Evolutionary conservation across 257 asterid genomes (phyloP), one percentile per base, ranked within the genome.

Genomic region (Solanum chiquidenum): DNA sequence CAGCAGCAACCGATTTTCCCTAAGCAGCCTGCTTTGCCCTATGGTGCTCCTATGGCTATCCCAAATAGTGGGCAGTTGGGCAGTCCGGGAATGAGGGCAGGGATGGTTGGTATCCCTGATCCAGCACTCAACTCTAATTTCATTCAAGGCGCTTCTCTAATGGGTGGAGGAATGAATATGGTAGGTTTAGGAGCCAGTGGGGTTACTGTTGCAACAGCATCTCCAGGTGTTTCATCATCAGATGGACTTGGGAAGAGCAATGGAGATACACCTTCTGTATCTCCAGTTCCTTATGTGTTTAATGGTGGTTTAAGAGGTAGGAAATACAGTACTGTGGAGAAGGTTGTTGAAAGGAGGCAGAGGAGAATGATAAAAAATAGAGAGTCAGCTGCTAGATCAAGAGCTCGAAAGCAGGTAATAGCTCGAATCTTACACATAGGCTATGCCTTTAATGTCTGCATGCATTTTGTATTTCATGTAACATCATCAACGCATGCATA

Each of bases 311-410:
- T 94, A 88, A 87, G 98, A 87, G 97, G 96, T 31, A 91, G 98
- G 91, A 94, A 91, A 52, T 88, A 91, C 38, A 91, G 95, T 68
- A 95, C 91, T 87, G 68, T 96, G 92, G 99, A 96, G 90, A 96
- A 95, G 91, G 98, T 94, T 84, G 96, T 96, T 52, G 99, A 96
- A 34, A 94, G 99, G 92, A 93, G 99, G 93, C 99, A 95, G 84
- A 95, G 96, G 92, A 95, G 99, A 91, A 96, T 96, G 99, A 95
- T 96, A 9, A 96, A 96, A 89, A 96, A 96, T 87, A 85, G 99
- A 88, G 98, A 96, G 90, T 96, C 99, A 4, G 99, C 99, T 90
- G 98, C 99, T 33, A 93, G 99, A 87, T 96, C 99, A 72, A 92
- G 99, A 69, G 98, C 99, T 84, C 96, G 99, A 72, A 96, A 96